phyloP scores from a whole-genome alignment of 495 filamentous ascomycete species.

The Podospora anserina region DNA sequence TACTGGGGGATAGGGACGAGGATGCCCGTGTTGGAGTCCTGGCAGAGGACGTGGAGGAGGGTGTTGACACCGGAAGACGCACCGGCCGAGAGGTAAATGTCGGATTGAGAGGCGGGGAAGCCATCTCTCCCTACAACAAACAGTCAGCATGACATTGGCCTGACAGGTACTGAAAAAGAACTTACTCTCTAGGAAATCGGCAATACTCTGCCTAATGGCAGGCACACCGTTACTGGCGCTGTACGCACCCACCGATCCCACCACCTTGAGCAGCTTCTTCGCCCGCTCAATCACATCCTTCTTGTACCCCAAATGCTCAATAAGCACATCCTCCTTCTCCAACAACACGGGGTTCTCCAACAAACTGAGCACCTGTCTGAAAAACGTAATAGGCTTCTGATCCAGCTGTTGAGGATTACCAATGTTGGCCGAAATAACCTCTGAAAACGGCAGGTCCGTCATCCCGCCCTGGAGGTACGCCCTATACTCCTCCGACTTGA shows the following conservation, averaged over 20 bases:
- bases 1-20: constrained; percentile 97
- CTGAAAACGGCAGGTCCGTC: constrained; percentile 75
- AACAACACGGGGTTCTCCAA: constrained; percentile 85
- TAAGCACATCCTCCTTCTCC: constrained; percentile 66
- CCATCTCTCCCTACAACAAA: constrained; percentile 67
- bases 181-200: constrained; percentile 82
- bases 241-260: constrained; percentile 92
- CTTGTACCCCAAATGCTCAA: constrained; percentile 75
- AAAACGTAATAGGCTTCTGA: constrained; percentile 98
- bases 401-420: constrained; percentile 98
- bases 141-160: background rate
- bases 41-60: constrained; percentile 83
- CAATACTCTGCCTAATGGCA: constrained; percentile 81
- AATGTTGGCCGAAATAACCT: constrained; percentile 95
- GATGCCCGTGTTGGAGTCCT: constrained; percentile 72
- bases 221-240: constrained; percentile 87
- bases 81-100: constrained; percentile 84
- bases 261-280: constrained; percentile 69
- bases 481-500: constrained; percentile 84
- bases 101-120: constrained; percentile 69
- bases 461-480: constrained; percentile 53
- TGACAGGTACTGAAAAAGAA: constrained; percentile 7
- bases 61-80: constrained; percentile 94
- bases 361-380: constrained; percentile 93
- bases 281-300: constrained; percentile 84